Percentiles rank a stretch among this genome's conserved stretches.
Evolutionary conservation across 2,329 filamentous ascomycete species (phyloP).

Genomic region (Claviceps pusilla): DNA sequence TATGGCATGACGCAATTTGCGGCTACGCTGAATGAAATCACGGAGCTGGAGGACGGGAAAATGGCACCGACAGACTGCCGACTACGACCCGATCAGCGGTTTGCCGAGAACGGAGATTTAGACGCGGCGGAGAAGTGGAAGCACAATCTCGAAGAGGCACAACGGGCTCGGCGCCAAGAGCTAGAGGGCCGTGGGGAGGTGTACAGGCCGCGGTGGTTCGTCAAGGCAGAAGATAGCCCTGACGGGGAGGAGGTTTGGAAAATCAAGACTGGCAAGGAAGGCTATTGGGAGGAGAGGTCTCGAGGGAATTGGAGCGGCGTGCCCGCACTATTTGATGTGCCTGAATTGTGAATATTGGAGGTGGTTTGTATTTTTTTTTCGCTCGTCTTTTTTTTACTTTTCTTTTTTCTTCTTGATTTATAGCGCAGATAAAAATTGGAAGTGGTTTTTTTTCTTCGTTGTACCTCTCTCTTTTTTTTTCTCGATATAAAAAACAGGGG

Average conservation of each 20-base stretch:
- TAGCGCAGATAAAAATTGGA: no score
- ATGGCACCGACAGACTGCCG: constrained; percentile 72
- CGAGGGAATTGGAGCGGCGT: constrained; percentile 50
- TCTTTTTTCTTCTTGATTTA: no score
- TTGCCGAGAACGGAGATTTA: constrained; percentile 66
- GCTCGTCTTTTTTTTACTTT: no score
- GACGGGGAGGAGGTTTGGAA: constrained; percentile 58
- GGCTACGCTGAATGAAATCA: constrained; percentile 75
- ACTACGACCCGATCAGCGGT: constrained; percentile 73
- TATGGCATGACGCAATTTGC: constrained; percentile 87
- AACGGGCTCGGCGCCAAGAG: constrained; percentile 57
- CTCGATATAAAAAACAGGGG: no score
- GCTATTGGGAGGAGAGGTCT: constrained; percentile 82
- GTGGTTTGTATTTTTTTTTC: neutral
- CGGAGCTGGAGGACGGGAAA: constrained; percentile 56
- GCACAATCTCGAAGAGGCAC: constrained; percentile 68
- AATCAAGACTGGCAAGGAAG: constrained; percentile 65
- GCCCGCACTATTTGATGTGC: constrained; percentile 32
- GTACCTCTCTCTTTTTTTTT: no score
- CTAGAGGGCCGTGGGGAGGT: constrained; percentile 60
- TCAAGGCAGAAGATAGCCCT: constrained; percentile 44
- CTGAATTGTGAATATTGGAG: constrained; percentile 9
- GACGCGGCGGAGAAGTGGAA: constrained; percentile 78
- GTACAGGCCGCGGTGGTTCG: constrained; percentile 75
- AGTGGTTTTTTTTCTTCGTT: no score